Conservation (phyloP, 257 asterid species). For the Agastache rugosa region DNA sequence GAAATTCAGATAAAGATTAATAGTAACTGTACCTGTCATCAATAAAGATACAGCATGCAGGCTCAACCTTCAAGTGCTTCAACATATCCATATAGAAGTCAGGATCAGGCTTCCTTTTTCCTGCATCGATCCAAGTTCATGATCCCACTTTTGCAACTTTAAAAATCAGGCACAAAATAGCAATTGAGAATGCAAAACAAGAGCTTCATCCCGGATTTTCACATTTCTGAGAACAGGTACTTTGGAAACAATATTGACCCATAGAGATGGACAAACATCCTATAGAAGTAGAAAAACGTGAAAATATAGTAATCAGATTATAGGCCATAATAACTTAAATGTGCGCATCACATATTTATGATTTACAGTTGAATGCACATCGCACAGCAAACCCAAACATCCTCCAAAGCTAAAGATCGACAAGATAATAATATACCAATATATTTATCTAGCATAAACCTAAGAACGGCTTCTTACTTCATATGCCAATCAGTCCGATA, state of each 20-base stretch:
- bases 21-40: conserved; percentile 76
- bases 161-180: conserved; percentile 4
- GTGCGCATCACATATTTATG: background rate
- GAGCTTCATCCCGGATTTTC: conserved; percentile 17
- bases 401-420: conserved; percentile 6
- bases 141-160: conserved; percentile 12
- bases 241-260: background rate
- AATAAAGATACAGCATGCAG: conserved; percentile 69
- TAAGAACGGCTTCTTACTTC: background rate
- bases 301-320: background rate
- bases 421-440: background rate
- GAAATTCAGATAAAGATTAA: background rate
- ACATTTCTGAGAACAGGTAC: background rate
- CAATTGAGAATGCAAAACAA: conserved; percentile 6
- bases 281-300: conserved; percentile 4
- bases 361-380: background rate
- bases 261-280: background rate
- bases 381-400: conserved; percentile 4
- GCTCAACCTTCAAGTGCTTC: conserved; percentile 69
- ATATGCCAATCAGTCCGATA: background rate
- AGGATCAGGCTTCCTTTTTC: conserved; percentile 93
- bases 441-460: background rate
- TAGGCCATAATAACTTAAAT: conserved; percentile 1
- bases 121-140: conserved; percentile 48
- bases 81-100: conserved; percentile 67